phyloP scores from a whole-genome alignment of 768 basidiomycete species.

The Pisolithus orientalis region DNA sequence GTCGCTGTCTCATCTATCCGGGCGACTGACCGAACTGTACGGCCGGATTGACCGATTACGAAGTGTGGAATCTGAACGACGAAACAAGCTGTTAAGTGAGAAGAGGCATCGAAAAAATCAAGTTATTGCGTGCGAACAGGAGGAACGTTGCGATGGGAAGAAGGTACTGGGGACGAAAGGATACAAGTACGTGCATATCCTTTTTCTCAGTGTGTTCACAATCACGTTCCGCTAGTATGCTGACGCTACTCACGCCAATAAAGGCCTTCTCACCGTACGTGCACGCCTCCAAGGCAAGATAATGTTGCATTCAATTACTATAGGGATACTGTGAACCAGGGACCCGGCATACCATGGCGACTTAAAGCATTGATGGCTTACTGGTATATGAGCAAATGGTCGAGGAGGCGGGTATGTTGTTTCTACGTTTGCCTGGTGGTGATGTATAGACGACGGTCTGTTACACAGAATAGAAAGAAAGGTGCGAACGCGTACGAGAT shows the following conservation, averaged over 20 bases:
- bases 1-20: too few species aligned
- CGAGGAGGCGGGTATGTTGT: slow-evolving; percentile 60
- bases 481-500: slow-evolving; percentile 48
- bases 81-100: slow-evolving; percentile 90
- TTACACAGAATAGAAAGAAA: slow-evolving; percentile 58
- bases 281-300: too few species aligned
- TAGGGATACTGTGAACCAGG: not conserved
- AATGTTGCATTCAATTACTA: slow-evolving; percentile 53
- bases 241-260: slow-evolving; percentile 20
- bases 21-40: slow-evolving; percentile 1
- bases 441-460: not conserved
- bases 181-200: too few species aligned
- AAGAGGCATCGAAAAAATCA: slow-evolving; percentile 98
- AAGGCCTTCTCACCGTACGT: slow-evolving; percentile 30
- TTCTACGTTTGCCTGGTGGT: too few species aligned
- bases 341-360: slow-evolving; percentile 87
- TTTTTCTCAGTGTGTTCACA: too few species aligned
- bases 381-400: slow-evolving; percentile 63
- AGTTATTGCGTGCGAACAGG: slow-evolving; percentile 90
- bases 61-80: slow-evolving; percentile 93
- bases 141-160: slow-evolving; percentile 88
- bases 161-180: slow-evolving; percentile 64
- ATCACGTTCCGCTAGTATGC: not conserved
- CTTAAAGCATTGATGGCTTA: slow-evolving; percentile 55
- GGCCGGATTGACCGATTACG: slow-evolving; percentile 94